phyloP scores from a whole-genome alignment of 2,329 filamentous ascomycete genomes.

The Alternaria ventricosa region DNA sequence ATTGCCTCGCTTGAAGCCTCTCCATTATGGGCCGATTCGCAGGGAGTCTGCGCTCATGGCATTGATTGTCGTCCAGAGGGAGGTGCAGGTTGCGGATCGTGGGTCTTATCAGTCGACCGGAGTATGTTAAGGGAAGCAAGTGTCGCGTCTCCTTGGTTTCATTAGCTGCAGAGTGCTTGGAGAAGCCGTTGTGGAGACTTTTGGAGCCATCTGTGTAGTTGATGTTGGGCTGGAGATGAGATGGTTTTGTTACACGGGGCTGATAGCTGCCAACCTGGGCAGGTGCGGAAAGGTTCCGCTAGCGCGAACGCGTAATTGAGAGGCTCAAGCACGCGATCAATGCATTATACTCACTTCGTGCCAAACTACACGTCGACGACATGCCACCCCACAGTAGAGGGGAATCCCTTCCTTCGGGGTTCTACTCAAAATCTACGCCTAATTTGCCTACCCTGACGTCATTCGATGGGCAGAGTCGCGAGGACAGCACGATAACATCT shows the following conservation, averaged over 20 bases:
- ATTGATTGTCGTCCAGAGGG: background rate
- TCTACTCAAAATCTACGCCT: slow-evolving; percentile 57
- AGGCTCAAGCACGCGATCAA: slow-evolving; percentile 27
- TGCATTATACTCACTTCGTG: slow-evolving; percentile 15
- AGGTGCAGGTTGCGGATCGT: background rate
- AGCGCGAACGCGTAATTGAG: slow-evolving; percentile 12
- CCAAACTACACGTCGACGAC: slow-evolving; percentile 21
- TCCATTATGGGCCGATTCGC: background rate
- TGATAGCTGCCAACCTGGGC: background rate
- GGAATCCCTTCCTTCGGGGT: slow-evolving; percentile 44
- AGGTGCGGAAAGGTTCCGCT: slow-evolving; percentile 5
- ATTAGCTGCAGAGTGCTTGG: background rate
- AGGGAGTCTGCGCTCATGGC: background rate
- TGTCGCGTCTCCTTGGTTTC: background rate
- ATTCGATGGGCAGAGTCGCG: slow-evolving; percentile 26
- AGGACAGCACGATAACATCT: background rate
- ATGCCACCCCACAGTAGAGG: slow-evolving; percentile 56
- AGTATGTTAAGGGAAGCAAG: background rate
- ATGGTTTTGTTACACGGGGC: background rate
- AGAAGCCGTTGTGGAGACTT: rapidly evolving
- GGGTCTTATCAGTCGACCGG: background rate
- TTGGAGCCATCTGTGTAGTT: background rate
- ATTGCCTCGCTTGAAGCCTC: rapidly evolving
- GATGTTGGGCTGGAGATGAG: background rate
- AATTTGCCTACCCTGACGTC: slow-evolving; percentile 53